A percentile compares a stretch with the other conserved stretches of the same genome.
These are phyloP conservation scores for Hypseocharis bilobata DNA, from an alignment of 441 rosid species.

Conservation along the genomic window DNA sequence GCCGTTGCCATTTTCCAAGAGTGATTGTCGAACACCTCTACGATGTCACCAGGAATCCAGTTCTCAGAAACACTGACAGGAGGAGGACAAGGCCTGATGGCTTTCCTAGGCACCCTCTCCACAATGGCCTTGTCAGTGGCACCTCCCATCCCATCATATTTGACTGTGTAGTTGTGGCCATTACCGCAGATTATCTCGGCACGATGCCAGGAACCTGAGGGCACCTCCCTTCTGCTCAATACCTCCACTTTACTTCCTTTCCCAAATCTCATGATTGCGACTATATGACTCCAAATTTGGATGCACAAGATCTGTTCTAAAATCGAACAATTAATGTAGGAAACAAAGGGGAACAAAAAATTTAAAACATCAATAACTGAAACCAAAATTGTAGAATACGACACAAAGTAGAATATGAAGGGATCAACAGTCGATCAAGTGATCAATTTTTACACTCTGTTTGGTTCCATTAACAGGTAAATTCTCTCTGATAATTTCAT, in stretches of 20 bases:
- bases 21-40: slow-evolving; percentile 53
- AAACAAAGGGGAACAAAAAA: slow-evolving; percentile 1
- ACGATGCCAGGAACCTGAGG: slow-evolving; percentile 64
- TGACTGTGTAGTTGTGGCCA: slow-evolving; percentile 52
- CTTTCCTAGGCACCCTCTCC: slow-evolving; percentile 47
- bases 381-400: no score
- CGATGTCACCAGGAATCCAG: slow-evolving; percentile 65
- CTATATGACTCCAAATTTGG: slow-evolving; percentile 11
- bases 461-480: no score
- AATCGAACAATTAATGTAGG: slow-evolving; percentile 14
- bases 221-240: slow-evolving; percentile 39
- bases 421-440: neutral
- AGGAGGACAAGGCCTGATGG: slow-evolving; percentile 64
- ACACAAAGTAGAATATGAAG: neutral
- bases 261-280: slow-evolving; percentile 44
- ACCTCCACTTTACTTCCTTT: slow-evolving; percentile 69
- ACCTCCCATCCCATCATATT: slow-evolving; percentile 31
- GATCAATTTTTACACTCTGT: no score
- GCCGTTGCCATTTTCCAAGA: slow-evolving; percentile 75
- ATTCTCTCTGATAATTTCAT: no score
- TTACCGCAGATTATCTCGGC: slow-evolving; percentile 64
- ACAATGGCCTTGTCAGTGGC: slow-evolving; percentile 15
- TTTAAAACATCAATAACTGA: neutral
- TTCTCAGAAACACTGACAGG: slow-evolving; percentile 25
- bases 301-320: slow-evolving; percentile 20